phyloP scores from a whole-genome alignment of 768 basidiomycete species.

The Kwoniella botswanensis region DNA sequence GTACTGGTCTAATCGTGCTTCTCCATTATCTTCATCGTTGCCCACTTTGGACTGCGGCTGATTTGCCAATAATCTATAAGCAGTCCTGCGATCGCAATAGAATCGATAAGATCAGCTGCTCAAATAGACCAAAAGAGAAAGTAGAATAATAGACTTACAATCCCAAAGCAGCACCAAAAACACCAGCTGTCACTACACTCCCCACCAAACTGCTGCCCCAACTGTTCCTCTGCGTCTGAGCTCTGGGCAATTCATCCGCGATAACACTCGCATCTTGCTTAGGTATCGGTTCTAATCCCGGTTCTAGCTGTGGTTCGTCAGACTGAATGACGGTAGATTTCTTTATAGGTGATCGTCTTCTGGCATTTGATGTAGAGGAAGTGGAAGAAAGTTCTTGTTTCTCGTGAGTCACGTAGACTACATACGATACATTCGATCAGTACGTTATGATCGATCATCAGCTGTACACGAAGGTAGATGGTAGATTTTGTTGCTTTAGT shows the following conservation, averaged over 20 bases:
- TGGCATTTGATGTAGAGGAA: background rate
- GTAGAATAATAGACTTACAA: slow-evolving; percentile 14
- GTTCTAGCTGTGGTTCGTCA: background rate
- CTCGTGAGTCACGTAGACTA: slow-evolving; percentile 8
- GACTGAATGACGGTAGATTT: background rate
- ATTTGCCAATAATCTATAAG: slow-evolving; percentile 27
- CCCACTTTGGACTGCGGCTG: background rate
- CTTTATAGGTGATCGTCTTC: slow-evolving; percentile 3
- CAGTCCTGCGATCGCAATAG: slow-evolving; percentile 14
- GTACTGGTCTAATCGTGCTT: too few relatives aligned
- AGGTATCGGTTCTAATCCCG: too few relatives aligned
- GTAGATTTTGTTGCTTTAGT: too few relatives aligned
- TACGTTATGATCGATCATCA: background rate
- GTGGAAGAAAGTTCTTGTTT: background rate
- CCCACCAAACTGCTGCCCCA: slow-evolving; percentile 20
- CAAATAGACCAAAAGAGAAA: too few relatives aligned
- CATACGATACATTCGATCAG: background rate
- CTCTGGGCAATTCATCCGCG: slow-evolving; percentile 1
- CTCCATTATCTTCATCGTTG: too few relatives aligned
- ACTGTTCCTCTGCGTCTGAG: slow-evolving; percentile 4
- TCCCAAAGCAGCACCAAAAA: slow-evolving; percentile 29
- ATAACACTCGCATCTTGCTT: too few relatives aligned
- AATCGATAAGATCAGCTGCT: background rate
- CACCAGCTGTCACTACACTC: slow-evolving; percentile 21
- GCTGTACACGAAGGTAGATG: too few relatives aligned